These are phyloP conservation scores for Lactuca saligna DNA, from an alignment of 129 eudicot genomes.

Conservation along the genomic window DNA sequence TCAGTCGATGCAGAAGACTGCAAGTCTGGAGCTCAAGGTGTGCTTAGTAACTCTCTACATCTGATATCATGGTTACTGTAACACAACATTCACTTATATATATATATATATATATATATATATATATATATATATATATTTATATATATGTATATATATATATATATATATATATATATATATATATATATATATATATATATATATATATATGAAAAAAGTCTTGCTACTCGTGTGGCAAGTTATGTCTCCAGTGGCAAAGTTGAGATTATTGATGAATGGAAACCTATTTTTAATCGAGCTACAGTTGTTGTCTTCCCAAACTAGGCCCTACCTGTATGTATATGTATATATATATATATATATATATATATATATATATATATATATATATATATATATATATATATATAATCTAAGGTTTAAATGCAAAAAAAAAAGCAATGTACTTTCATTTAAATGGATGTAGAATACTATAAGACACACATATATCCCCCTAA, in stretches of 20 bases:
- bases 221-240: conserved; percentile 57
- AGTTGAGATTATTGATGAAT: conserved; percentile 49
- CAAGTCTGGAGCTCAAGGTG: conserved; percentile 84
- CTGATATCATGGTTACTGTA: conserved; percentile 4
- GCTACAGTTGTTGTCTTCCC: conserved; percentile 85
- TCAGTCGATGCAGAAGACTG: conserved; percentile 57
- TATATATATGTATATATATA: no score
- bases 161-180: no score
- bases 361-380: no score
- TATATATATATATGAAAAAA: no score
- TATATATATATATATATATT: no score
- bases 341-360: no score
- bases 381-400: no score
- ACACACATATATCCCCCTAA: no score
- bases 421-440: neutral
- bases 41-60: conserved; percentile 10
- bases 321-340: conserved; percentile 80
- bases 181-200: no score
- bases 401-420: neutral
- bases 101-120: no score
- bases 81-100: conserved; percentile 7
- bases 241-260: conserved; percentile 49
- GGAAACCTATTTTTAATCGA: conserved; percentile 67
- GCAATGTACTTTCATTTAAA: neutral
- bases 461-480: neutral